These are phyloP conservation scores for Xylaria nigripes DNA, from an alignment of 495 filamentous ascomycete species.

Conservation along the genomic window DNA sequence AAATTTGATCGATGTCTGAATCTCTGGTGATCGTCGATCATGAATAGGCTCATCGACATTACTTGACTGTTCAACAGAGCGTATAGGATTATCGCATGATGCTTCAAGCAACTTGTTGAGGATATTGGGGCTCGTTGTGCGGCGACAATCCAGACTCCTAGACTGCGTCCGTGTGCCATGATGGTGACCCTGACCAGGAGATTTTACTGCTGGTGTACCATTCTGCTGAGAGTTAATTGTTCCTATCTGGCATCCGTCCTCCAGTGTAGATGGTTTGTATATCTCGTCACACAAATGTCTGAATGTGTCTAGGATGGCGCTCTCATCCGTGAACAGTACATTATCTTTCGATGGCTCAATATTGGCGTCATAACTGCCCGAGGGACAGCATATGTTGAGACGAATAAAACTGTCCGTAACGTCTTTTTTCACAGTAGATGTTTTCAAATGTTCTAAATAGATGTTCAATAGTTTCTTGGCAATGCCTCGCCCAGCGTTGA, in stretches of 20 bases:
- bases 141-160: neutral
- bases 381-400: constrained; percentile 63
- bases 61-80: neutral
- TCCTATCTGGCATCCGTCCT: neutral
- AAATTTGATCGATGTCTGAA: neutral
- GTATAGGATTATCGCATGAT: neutral
- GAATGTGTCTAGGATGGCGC: constrained; percentile 40
- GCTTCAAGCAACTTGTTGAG: neutral
- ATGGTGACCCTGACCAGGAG: neutral
- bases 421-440: constrained; percentile 2
- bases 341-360: constrained; percentile 89
- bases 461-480: constrained; percentile 55
- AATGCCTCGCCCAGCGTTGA: constrained; percentile 55
- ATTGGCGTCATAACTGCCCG: constrained; percentile 74
- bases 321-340: constrained; percentile 63
- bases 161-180: neutral
- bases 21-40: neutral
- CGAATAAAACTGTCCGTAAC: constrained; percentile 62
- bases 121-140: neutral
- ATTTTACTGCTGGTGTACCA: neutral
- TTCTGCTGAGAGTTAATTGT: neutral
- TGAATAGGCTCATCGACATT: neutral
- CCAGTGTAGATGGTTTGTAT: constrained; percentile 32
- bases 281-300: constrained; percentile 46
- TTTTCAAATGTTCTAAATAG: constrained; percentile 19